Percentiles rank a stretch among this genome's conserved stretches.
phyloP scores from a whole-genome alignment of 2,329 filamentous ascomycete genomes.

The Trichoderma guizhouense region DNA sequence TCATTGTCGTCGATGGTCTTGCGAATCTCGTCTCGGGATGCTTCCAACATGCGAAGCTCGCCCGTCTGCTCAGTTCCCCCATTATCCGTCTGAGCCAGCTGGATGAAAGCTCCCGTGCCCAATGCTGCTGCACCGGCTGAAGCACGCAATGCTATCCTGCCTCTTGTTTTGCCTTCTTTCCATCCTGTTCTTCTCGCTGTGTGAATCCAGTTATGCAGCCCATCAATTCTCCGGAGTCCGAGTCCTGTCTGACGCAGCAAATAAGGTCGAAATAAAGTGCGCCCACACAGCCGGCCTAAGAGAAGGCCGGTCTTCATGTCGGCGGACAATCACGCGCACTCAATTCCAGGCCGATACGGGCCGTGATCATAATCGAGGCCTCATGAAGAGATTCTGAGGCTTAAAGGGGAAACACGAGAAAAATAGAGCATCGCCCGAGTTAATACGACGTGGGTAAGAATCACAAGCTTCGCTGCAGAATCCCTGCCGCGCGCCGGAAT shows the following conservation, averaged over 20 bases:
- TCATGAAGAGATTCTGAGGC: neutral
- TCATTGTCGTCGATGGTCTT: conserved; percentile 64
- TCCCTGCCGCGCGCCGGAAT: conserved; percentile 2
- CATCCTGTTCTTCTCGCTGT: conserved; percentile 28
- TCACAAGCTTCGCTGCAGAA: conserved; percentile 11
- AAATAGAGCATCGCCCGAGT: neutral
- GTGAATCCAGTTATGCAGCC: conserved; percentile 26
- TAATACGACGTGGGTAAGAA: neutral
- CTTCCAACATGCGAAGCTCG: conserved; percentile 83
- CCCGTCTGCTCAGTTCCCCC: conserved; percentile 57
- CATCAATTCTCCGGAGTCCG: conserved; percentile 23
- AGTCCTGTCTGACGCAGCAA: conserved; percentile 22
- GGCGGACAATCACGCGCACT: conserved; percentile 24
- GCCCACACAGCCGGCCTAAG: conserved; percentile 44
- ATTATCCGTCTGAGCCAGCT: conserved; percentile 55
- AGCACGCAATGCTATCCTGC: conserved; percentile 36
- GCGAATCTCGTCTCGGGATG: conserved; percentile 72
- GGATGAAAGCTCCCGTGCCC: conserved; percentile 55
- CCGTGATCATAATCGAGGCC: neutral
- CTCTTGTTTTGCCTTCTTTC: conserved; percentile 20
- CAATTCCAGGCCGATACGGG: neutral
- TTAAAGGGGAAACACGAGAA: neutral
- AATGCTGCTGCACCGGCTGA: conserved; percentile 43
- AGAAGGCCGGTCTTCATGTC: conserved; percentile 47
- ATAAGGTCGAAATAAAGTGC: conserved; percentile 32